A percentile compares a stretch with the other conserved stretches of the same genome.
Evolutionary conservation across 106 monocot species (phyloP).

Genomic region (Ottelia alismoides): DNA sequence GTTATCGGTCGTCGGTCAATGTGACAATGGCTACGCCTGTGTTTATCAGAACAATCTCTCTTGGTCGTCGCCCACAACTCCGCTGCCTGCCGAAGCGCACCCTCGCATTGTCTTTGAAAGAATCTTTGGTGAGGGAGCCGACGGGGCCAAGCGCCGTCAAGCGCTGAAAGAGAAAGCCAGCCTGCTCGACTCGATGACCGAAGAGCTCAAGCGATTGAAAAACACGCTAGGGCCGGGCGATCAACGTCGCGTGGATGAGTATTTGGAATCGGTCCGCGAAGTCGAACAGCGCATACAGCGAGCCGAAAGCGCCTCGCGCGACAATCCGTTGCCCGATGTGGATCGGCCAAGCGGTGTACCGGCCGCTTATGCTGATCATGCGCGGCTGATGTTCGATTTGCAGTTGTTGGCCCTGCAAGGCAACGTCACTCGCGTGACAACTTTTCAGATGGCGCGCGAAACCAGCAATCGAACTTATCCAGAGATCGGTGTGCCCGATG

Average conservation of each 20-base stretch:
- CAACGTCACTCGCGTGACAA: not conserved
- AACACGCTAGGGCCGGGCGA: not conserved
- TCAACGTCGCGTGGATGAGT: not conserved
- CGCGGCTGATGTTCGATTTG: not conserved
- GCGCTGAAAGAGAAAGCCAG: not conserved
- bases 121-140: not conserved
- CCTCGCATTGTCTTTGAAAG: not conserved
- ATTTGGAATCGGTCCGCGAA: too few species aligned
- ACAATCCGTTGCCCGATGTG: not conserved
- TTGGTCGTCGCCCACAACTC: too few species aligned
- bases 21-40: too few species aligned
- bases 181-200: not conserved
- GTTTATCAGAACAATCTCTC: too few species aligned
- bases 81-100: too few species aligned
- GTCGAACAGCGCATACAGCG: not conserved
- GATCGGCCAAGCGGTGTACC: not conserved
- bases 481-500: not conserved
- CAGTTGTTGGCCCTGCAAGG: not conserved
- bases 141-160: not conserved
- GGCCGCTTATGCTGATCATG: not conserved
- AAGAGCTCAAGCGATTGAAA: not conserved
- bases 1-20: too few species aligned
- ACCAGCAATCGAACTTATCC: too few species aligned
- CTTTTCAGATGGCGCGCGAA: not conserved
- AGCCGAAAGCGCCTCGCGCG: not conserved